These are phyloP conservation scores for Trichoderma aggressivum DNA, from an alignment of 2,329 filamentous ascomycete species.

Conservation along the genomic window DNA sequence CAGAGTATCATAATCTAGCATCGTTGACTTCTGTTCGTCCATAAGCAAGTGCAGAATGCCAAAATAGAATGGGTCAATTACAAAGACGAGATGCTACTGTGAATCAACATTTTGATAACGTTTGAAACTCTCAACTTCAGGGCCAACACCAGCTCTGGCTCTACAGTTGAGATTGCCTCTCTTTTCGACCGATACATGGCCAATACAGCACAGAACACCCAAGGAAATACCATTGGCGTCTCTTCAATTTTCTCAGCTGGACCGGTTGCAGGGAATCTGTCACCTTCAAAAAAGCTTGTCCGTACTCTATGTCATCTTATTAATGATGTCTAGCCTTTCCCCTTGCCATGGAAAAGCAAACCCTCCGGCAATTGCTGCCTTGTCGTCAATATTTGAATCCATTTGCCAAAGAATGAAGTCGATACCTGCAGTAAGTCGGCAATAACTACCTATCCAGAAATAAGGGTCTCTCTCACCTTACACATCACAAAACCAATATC, in stretches of 20 bases:
- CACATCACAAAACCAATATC: not conserved
- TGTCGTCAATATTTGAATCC: not conserved
- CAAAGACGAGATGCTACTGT: not conserved
- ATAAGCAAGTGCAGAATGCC: not conserved
- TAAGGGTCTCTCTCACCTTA: not conserved
- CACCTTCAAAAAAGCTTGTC: not conserved
- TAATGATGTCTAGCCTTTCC: not conserved
- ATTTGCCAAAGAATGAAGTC: not conserved
- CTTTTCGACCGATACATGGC: too few species aligned
- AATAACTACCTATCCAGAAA: not conserved
- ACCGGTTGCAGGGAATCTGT: not conserved
- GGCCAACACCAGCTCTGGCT: not conserved
- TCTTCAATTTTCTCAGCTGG: not conserved
- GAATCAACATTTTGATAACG: not conserved
- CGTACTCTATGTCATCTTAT: too few species aligned
- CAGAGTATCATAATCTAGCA: not conserved
- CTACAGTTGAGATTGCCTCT: not conserved
- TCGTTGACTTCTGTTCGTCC: not conserved
- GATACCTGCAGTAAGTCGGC: too few species aligned
- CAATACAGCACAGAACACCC: not conserved
- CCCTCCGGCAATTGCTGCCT: not conserved
- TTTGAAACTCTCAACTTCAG: not conserved
- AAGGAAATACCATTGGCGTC: not conserved
- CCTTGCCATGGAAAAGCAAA: not conserved
- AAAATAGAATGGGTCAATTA: not conserved